These are phyloP conservation scores for Nannochloropsis salina DNA, from an alignment of 108 stramenopile genomes.

Conservation along the genomic window DNA sequence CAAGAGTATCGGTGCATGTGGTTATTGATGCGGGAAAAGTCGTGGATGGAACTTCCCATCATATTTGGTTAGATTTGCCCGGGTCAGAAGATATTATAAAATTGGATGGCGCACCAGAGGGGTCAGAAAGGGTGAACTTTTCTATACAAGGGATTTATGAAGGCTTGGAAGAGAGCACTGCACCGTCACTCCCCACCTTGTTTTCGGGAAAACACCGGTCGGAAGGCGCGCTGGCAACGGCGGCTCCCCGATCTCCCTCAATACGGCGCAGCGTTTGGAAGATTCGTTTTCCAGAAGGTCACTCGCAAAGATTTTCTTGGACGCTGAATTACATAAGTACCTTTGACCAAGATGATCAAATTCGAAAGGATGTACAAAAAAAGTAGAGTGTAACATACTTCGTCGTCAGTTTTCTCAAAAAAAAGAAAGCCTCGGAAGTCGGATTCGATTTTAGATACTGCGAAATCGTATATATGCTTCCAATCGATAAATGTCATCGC, in stretches of 20 bases:
- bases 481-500: no score
- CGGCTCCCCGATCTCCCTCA: no score
- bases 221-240: no score
- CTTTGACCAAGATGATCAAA: background rate
- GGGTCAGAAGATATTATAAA: background rate
- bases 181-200: no score
- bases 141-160: background rate
- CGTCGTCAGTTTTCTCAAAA: no score
- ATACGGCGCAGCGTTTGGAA: background rate
- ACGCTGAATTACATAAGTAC: background rate
- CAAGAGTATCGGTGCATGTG: background rate
- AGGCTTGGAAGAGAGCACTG: no score
- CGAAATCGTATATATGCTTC: no score
- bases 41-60: background rate
- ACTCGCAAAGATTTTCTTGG: background rate
- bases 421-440: no score
- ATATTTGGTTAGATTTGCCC: background rate
- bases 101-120: background rate
- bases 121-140: background rate
- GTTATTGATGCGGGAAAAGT: background rate
- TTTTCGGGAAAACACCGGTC: no score
- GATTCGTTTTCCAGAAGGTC: background rate
- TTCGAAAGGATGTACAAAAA: no score
- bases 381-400: no score
- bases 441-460: no score